Percentiles rank a stretch among this genome's conserved stretches.
These are phyloP conservation scores for Ceratocystis colombiana DNA, from an alignment of 2,329 filamentous ascomycete genomes.

Conservation along the genomic window DNA sequence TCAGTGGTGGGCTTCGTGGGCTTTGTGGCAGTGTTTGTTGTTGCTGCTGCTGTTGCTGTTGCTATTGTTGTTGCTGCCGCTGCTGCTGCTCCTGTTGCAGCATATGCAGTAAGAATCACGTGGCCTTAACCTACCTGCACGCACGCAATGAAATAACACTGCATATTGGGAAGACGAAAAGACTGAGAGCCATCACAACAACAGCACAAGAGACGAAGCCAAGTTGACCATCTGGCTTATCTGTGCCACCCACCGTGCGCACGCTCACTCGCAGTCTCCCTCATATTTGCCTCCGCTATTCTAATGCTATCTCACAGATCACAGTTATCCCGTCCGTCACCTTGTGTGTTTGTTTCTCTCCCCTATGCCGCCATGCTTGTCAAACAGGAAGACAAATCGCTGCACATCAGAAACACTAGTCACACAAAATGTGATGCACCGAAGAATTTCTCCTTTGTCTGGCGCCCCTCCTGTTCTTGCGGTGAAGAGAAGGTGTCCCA, in stretches of 20 bases:
- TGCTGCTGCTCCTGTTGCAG: background rate
- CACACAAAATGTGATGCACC: slow-evolving; percentile 14
- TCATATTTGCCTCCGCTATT: no score
- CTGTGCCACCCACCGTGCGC: no score
- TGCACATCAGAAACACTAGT: slow-evolving; percentile 7
- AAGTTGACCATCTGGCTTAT: background rate
- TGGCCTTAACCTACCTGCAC: background rate
- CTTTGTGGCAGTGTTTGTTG: no score
- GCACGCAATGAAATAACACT: background rate
- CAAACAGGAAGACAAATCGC: background rate
- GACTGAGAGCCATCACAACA: background rate
- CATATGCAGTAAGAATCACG: slow-evolving; percentile 5
- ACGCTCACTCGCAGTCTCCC: no score
- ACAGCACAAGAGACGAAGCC: background rate
- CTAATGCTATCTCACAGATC: no score
- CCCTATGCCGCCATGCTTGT: background rate
- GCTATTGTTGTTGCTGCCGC: background rate
- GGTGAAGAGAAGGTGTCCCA: background rate
- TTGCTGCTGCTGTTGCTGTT: background rate
- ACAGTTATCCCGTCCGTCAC: background rate
- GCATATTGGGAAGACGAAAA: background rate
- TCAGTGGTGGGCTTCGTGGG: no score
- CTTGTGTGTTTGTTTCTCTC: background rate
- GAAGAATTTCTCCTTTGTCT: background rate
- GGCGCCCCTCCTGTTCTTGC: slow-evolving; percentile 6